A percentile compares a stretch with the other conserved stretches of the same genome.
Conservation (phyloP, 352 stramenopile species). For the Pythium monospermum region DNA sequence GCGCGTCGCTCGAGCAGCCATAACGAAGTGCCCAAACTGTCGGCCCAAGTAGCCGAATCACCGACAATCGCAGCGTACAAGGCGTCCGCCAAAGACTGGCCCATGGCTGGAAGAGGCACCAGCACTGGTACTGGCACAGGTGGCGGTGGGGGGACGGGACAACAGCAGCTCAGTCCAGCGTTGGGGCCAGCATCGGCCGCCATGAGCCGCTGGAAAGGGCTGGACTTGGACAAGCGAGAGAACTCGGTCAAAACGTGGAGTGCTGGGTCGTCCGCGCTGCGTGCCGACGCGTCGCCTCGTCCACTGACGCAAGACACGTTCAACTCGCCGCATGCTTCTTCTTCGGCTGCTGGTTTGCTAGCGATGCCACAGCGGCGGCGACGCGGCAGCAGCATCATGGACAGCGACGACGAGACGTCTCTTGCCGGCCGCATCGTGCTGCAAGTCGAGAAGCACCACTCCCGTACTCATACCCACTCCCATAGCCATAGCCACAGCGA, state of each 20-base stretch:
- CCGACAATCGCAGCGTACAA: constrained; percentile 1
- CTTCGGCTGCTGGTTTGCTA: constrained; percentile 20
- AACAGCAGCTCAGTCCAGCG: constrained; percentile 2
- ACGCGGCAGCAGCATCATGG: constrained; percentile 5
- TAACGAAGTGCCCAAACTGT: constrained; percentile 36
- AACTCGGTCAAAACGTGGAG: constrained; percentile 79
- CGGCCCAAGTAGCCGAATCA: constrained; percentile 3
- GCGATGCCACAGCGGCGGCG: constrained; percentile 19
- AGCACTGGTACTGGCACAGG: not conserved
- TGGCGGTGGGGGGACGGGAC: too few relatives aligned
- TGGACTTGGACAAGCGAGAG: constrained; percentile 66
- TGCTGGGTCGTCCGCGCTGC: constrained; percentile 25
- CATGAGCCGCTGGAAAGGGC: constrained; percentile 35
- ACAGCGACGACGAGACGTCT: constrained; percentile 26
- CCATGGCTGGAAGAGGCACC: constrained; percentile 5
- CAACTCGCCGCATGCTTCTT: constrained; percentile 20
- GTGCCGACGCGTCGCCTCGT: constrained; percentile 28
- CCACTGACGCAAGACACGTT: constrained; percentile 52
- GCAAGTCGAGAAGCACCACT: constrained; percentile 36
- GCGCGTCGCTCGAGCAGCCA: constrained; percentile 61
- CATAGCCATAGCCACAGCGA: constrained; percentile 37
- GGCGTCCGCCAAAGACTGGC: constrained; percentile 35
- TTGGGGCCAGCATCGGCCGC: constrained; percentile 2
- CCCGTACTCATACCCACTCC: too few relatives aligned
- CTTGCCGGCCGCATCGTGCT: constrained; percentile 46